These are phyloP conservation scores for Kodamaea jinghongensis DNA, from an alignment of 805 yeast species.

Conservation along the genomic window DNA sequence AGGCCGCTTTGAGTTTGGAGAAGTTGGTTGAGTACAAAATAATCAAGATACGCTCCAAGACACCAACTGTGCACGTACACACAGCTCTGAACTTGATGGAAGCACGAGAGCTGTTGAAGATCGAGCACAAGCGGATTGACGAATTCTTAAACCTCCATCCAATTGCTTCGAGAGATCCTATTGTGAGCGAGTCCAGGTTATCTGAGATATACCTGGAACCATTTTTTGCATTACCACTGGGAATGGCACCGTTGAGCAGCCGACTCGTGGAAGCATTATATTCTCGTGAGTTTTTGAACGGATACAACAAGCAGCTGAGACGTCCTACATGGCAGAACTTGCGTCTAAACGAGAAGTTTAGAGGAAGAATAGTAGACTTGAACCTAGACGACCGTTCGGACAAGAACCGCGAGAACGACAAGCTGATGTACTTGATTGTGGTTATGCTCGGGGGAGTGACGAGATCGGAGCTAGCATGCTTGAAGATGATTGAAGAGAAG, in stretches of 20 bases:
- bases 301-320: constrained; percentile 25
- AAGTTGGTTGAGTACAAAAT: constrained; percentile 47
- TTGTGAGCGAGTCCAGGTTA: not conserved
- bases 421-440: constrained; percentile 38
- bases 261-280: constrained; percentile 71
- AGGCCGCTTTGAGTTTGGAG: constrained; percentile 46
- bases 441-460: constrained; percentile 84
- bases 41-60: constrained; percentile 7
- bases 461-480: constrained; percentile 73
- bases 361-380: constrained; percentile 40
- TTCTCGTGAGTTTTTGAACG: constrained; percentile 44
- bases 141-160: constrained; percentile 52
- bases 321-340: constrained; percentile 47
- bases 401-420: constrained; percentile 6
- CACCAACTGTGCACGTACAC: too few species aligned
- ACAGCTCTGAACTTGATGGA: constrained; percentile 16
- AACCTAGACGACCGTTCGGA: constrained; percentile 24
- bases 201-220: constrained; percentile 43
- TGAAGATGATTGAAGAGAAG: constrained; percentile 56
- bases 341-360: constrained; percentile 37
- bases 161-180: constrained; percentile 21
- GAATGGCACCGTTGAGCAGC: constrained; percentile 66
- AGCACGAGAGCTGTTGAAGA: constrained; percentile 21
- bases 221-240: constrained; percentile 74
- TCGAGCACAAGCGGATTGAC: constrained; percentile 37